Base-by-base conservation (phyloP, 768 basidiomycete genomes). In the Naganishia randhawae region DNA sequence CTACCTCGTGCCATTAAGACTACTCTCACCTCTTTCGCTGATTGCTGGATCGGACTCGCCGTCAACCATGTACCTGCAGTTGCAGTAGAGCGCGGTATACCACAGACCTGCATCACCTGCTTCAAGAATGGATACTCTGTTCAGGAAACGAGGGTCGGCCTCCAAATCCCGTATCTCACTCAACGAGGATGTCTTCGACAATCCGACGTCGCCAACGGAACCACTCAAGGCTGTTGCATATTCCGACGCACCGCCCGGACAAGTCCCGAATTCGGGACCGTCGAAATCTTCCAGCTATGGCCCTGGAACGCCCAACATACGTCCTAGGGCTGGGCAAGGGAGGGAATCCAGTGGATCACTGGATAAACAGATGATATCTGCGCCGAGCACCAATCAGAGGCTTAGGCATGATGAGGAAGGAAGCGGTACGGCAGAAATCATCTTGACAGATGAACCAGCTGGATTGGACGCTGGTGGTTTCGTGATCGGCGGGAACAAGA, bases 391-490 rank as follows among this genome's bases (percentile, higher is more conserved):
- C 5, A 72, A 72, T 61, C 70, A 63, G 13, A 63, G 50, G 50
- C 61, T 74, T 22, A 69, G 61, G 37, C 69, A 64, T 55, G 69
- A 50, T 33, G 85, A 39, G n/a, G 37, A 61, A 61, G 57, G 57
- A 13, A 37, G n/a, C 54, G 87, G 75, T 87, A 91, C 79, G 87
- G 86, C 73, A 82, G 87, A 71, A 75, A 65, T 32, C 82, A 82
- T 39, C 76, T 90, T 37, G 83, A 86, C 37, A 25, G 57, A 61
- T 61, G 57, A 61, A 61, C 57, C 57, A 35, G 57, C 57, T 61
- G 71, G 78, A 81, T 63, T 83, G 83, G 52, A 77, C 85, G 57
- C 81, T 82, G 71, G 73, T 73, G 52, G 81, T 33, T 52, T 67
- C 84, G 42, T 85, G 84, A 53, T 79, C 72, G 66, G 84, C 83